Base-by-base conservation (phyloP, 306 rosid genomes). In the Dryas alaskensis region DNA sequence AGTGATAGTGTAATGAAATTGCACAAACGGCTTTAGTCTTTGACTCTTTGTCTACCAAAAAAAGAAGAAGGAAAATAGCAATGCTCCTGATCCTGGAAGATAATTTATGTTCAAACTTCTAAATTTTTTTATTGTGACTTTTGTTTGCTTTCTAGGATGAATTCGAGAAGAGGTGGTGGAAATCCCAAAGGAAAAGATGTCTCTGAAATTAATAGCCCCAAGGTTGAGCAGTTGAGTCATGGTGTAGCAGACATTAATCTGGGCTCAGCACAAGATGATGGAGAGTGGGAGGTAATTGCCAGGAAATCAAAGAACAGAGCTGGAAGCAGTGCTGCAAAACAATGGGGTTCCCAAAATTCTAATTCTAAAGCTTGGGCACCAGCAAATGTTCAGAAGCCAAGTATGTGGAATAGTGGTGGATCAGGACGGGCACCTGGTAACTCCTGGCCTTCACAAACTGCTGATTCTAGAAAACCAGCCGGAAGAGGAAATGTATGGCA, bases 241-340 rank as follows among this genome's bases (percentile, higher is more conserved):
- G 81, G 79, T 60, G 22, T 90, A 42, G 88, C 84, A 14, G 88
- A 75, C 37, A 11, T 85, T 63, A 81, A 57, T 77, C 78, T 92
- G 60, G 82, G 69, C 17, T 47, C 81, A 0, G 80, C 75, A 46
- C 83, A 84, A 37, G 74, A 76, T 48, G 89, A 84, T 60, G 98
- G 96, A 7, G 65, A 83, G 17, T 92, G 96, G 98, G 92, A 90
- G 77, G 89, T 87, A n/a, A 75, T 65, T 81, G 72, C 81, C 19
- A 85, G 66, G 72, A 92, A 88, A 66, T n/a, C 94, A 2, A 92
- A 87, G 84, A 87, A 85, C 86, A 87, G 73, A 86, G 87, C 80
- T 81, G 93, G 93, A 81, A 78, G 74, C 81, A 84, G 78, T 79
- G 76, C 92, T 76, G 55, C 45, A 49, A 37, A 49, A 69, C 83